phyloP scores from a whole-genome alignment of 2,329 filamentous ascomycete species.

The Aspergillus tanneri region DNA sequence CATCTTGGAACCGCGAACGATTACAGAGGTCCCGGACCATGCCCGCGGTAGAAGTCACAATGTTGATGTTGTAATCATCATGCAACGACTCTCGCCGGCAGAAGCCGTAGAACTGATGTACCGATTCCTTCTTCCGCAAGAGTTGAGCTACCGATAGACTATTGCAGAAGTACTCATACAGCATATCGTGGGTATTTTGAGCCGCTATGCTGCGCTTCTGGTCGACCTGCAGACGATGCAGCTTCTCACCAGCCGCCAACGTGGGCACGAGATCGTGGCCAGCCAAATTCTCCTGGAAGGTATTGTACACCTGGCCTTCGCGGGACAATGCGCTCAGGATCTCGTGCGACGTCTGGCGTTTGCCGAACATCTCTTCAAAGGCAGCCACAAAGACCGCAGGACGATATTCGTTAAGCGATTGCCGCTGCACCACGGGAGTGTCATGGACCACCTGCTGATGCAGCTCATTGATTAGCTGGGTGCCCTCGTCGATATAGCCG shows the following conservation, averaged over 20 bases:
- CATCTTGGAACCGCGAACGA: conserved; percentile 32
- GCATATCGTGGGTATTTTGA: conserved; percentile 31
- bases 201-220: conserved; percentile 34
- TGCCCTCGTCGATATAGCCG: conserved; percentile 43
- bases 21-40: conserved; percentile 34
- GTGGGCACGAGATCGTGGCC: conserved; percentile 36
- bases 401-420: conserved; percentile 31
- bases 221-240: conserved; percentile 30
- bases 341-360: conserved; percentile 37
- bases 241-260: conserved; percentile 31
- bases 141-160: conserved; percentile 30
- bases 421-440: conserved; percentile 33
- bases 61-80: conserved; percentile 32
- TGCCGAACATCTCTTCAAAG: conserved; percentile 45
- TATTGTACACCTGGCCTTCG: conserved; percentile 45
- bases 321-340: conserved; percentile 46
- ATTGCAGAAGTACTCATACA: conserved; percentile 41
- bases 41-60: conserved; percentile 28
- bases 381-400: conserved; percentile 49
- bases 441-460: conserved; percentile 52
- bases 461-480: conserved; percentile 48
- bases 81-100: conserved; percentile 33
- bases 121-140: conserved; percentile 25
- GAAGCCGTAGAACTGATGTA: conserved; percentile 35
- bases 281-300: conserved; percentile 36